A percentile compares a stretch with the other conserved stretches of the same genome.
Conservation (phyloP, 1,284 basidiomycete genomes). For the Leccinum solheimii region DNA sequence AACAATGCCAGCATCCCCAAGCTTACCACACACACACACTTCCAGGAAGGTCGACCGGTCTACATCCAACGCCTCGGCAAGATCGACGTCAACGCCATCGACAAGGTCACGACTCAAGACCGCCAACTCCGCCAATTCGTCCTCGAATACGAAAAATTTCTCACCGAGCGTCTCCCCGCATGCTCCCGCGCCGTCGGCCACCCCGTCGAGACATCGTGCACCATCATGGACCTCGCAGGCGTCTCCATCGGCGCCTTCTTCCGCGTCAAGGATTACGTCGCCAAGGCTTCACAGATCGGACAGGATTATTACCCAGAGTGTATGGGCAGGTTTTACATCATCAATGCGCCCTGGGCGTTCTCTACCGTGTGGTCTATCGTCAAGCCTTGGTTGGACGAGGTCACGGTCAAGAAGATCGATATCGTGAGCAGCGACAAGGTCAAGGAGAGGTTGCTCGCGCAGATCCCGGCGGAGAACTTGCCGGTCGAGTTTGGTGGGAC, state of each 20-base stretch:
- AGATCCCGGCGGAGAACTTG: slow-evolving; percentile 84
- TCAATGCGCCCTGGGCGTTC: slow-evolving; percentile 94
- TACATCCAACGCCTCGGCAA: slow-evolving; percentile 95
- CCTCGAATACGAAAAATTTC: slow-evolving; percentile 91
- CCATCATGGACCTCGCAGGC: slow-evolving; percentile 90
- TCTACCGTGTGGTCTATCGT: slow-evolving; percentile 86
- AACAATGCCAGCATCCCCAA: not conserved
- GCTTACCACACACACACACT: too few relatives aligned
- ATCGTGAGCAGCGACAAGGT: slow-evolving; percentile 70
- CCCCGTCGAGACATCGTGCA: slow-evolving; percentile 97
- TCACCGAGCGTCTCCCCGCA: slow-evolving; percentile 79
- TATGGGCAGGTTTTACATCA: slow-evolving; percentile 97
- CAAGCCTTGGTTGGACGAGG: slow-evolving; percentile 94
- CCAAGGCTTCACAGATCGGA: slow-evolving; percentile 76
- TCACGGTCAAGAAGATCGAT: slow-evolving; percentile 91
- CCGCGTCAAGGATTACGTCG: slow-evolving; percentile 92
- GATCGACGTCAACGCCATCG: slow-evolving; percentile 84
- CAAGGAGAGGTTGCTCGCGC: slow-evolving; percentile 68
- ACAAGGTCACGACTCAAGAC: slow-evolving; percentile 81
- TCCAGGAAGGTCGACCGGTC: slow-evolving; percentile 89
- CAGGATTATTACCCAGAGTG: slow-evolving; percentile 93
- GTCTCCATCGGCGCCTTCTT: slow-evolving; percentile 87
- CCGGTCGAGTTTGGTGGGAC: slow-evolving; percentile 85
- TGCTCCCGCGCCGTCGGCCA: slow-evolving; percentile 75
- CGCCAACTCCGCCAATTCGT: slow-evolving; percentile 91